A percentile compares a stretch with the other conserved stretches of the same genome.
Evolutionary conservation across 202 grass and related monocot species (phyloP).

Genomic region (Carex arenaria): DNA sequence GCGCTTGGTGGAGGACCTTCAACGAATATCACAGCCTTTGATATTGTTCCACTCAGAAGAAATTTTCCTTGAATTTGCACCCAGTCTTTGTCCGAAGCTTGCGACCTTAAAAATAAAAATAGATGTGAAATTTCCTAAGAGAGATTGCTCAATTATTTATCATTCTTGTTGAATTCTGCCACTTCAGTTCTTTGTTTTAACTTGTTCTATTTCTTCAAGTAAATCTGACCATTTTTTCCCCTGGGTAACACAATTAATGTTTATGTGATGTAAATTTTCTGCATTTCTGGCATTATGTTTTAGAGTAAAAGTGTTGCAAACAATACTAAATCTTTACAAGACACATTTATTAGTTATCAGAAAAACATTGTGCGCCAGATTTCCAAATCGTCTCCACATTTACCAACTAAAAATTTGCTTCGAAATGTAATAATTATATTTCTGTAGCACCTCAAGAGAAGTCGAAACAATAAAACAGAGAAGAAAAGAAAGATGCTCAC

Average conservation of each 20-base stretch:
- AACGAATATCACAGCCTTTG: constrained; percentile 63
- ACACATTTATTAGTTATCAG: not conserved
- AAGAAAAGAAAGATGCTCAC: constrained; percentile 24
- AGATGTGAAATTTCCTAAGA: not conserved
- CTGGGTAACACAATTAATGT: not conserved
- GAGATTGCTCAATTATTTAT: not conserved
- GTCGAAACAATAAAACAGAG: not conserved
- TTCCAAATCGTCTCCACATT: not conserved
- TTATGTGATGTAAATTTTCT: not conserved
- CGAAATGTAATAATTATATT: not conserved
- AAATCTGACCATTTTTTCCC: not conserved
- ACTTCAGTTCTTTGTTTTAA: not conserved
- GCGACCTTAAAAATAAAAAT: constrained; percentile 21
- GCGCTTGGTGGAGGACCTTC: constrained; percentile 52
- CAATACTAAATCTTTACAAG: not conserved
- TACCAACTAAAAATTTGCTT: not conserved
- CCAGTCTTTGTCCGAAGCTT: constrained; percentile 79
- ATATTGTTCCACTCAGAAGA: constrained; percentile 48
- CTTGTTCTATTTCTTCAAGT: not conserved
- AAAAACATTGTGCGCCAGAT: not conserved
- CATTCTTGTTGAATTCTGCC: not conserved
- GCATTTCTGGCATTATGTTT: not conserved
- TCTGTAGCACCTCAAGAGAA: not conserved
- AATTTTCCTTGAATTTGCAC: constrained; percentile 77
- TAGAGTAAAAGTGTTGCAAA: not conserved